These are phyloP conservation scores for Ceratonia siliqua DNA, from an alignment of 306 rosid species.

Conservation along the genomic window DNA sequence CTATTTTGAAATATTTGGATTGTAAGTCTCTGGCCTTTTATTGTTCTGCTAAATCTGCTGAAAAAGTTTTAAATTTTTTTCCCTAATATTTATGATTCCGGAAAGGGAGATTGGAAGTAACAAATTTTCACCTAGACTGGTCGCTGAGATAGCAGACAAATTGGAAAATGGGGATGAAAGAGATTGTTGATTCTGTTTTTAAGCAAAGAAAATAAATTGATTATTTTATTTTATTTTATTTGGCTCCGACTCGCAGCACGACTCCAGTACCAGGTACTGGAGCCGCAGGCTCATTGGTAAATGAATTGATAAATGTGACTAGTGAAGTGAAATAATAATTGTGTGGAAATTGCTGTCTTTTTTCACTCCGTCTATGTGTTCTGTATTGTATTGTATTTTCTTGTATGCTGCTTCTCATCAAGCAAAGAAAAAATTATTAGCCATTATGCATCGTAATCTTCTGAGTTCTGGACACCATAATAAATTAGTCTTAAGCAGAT, in stretches of 20 bases:
- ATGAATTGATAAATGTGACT: neutral
- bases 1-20: constrained; percentile 74
- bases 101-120: neutral
- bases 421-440: constrained; percentile 1
- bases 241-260: too few species aligned
- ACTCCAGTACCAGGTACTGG: too few species aligned
- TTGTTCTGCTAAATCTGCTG: constrained; percentile 11
- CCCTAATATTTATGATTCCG: neutral
- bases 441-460: neutral
- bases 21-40: constrained; percentile 51
- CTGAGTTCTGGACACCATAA: neutral
- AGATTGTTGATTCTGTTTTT: constrained; percentile 19
- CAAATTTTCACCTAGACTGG: neutral
- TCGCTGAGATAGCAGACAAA: neutral
- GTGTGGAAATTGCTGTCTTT: neutral
- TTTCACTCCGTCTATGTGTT: neutral
- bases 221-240: too few species aligned
- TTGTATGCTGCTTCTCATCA: neutral
- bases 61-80: constrained; percentile 19
- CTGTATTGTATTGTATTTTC: neutral
- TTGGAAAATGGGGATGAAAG: neutral
- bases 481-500: neutral
- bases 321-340: neutral
- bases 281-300: too few species aligned
- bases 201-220: neutral